Evolutionary conservation across 495 filamentous ascomycete species (phyloP), one percentile per base, ranked within the genome.

Genomic region (Tuber microsphaerosporum): DNA sequence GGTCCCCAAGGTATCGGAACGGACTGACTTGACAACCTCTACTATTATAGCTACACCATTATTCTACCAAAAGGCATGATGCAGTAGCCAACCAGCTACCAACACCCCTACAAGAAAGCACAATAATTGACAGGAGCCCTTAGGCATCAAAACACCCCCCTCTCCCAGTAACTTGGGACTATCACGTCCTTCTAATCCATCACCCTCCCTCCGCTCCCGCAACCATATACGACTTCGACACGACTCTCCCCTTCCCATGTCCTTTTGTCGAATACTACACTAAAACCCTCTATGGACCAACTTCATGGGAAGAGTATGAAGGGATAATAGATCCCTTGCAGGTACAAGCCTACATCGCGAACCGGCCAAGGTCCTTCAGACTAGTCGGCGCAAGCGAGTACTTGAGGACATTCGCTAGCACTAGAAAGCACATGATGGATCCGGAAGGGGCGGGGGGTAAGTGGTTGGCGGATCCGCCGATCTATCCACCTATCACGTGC

Each of bases 151-250:
- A 17, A 10, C 45, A 43, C 20, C 76, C 73, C 42, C 42, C 41
- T 26, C 46, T 70, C 37, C 79, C 79, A 20, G 73, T 75, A 44
- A 81, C 56, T 19, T 81, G 78, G 81, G 80, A 82, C 75, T 82
- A 82, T 48, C 81, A 82, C 39, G 81, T 82, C 39, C 73, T 82
- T 48, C 74, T 82, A 17, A 71, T 82, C 65, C 41, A 75, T 56
- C 76, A 71, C 41, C 71, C 61, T 10, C 74, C 69, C 7, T 14
- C 42, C 44, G 71, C 69, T 42, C 69, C 46, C 34, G 70, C 79
- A 7, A 76, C 43, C 51, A 77, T 82, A 19, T 82, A 82, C 77
- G 81, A 82, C 70, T 77, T 82, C 12, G 81, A 82, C 48, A 82
- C 81, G 1, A n/a, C 34, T 1, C 77, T 82, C 51, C 79, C 79